These are phyloP conservation scores for Pichia sp. DNA, from an alignment of 1,139 yeast genomes.

Conservation along the genomic window DNA sequence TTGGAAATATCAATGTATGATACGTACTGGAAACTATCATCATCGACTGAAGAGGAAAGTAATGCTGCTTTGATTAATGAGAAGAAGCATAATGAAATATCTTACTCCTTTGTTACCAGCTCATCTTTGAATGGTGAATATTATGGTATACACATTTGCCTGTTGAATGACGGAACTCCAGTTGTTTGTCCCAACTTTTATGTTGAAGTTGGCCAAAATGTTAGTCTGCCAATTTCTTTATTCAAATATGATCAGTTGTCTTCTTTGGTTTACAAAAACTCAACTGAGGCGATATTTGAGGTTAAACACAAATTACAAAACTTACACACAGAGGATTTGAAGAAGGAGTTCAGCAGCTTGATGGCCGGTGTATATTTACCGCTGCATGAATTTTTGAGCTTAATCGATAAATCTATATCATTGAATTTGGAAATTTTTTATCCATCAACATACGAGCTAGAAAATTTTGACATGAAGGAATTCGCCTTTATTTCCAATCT, in stretches of 20 bases:
- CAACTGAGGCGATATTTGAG: constrained; percentile 30
- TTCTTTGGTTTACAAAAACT: constrained; percentile 29
- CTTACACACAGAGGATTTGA: constrained; percentile 18
- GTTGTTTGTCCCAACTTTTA: constrained; percentile 71
- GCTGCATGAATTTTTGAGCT: constrained; percentile 48
- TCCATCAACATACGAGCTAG: constrained; percentile 47
- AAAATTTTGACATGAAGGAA: constrained; percentile 20
- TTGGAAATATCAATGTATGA: constrained; percentile 89
- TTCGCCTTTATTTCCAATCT: constrained; percentile 12
- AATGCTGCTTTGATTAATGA: background rate
- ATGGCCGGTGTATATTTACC: constrained; percentile 44
- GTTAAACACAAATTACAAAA: constrained; percentile 23
- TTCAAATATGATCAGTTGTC: constrained; percentile 37
- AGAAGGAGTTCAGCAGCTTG: constrained; percentile 15
- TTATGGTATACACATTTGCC: constrained; percentile 58
- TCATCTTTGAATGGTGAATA: constrained; percentile 84
- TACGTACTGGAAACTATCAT: constrained; percentile 87
- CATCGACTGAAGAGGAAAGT: constrained; percentile 15
- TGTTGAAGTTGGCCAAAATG: constrained; percentile 40
- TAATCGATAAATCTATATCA: constrained; percentile 51
- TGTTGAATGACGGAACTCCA: constrained; percentile 79
- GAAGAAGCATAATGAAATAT: constrained; percentile 5
- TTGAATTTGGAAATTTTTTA: constrained; percentile 72
- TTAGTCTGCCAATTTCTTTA: constrained; percentile 42
- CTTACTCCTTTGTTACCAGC: constrained; percentile 76